phyloP scores from a whole-genome alignment of 108 stramenopile species.

The Cyclotella cryptica region DNA sequence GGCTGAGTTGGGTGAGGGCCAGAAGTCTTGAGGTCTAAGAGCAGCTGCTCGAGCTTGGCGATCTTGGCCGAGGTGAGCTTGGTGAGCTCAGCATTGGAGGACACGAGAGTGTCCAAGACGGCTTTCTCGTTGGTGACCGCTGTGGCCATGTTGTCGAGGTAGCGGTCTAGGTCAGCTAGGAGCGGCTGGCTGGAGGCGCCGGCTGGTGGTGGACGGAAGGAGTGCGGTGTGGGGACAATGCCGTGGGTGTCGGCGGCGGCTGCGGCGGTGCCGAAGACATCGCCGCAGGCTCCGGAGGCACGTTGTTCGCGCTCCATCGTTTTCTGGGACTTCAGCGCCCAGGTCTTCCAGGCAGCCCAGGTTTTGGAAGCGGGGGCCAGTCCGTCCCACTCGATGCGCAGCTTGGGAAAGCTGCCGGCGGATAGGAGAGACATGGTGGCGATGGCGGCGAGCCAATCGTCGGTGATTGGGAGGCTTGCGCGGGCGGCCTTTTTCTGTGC shows the following conservation, averaged over 20 bases:
- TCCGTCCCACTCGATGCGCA: background rate
- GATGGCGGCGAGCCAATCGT: conserved; percentile 15
- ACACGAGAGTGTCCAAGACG: too few relatives aligned
- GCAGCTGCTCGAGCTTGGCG: too few relatives aligned
- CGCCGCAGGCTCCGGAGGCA: background rate
- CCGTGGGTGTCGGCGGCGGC: background rate
- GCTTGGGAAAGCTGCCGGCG: conserved; percentile 6
- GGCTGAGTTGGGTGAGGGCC: too few relatives aligned
- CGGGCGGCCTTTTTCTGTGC: conserved; percentile 13
- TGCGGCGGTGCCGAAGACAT: background rate
- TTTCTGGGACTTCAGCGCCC: background rate
- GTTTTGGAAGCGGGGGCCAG: background rate
- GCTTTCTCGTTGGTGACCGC: too few relatives aligned
- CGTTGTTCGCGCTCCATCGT: conserved; percentile 4
- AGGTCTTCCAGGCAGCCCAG: background rate
- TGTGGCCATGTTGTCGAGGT: too few relatives aligned
- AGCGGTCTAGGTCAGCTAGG: too few relatives aligned
- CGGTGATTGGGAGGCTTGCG: conserved; percentile 14
- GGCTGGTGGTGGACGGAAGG: background rate
- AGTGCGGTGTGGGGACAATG: too few relatives aligned
- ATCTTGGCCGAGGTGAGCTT: too few relatives aligned
- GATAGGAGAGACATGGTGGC: conserved; percentile 9
- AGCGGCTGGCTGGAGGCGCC: too few relatives aligned
- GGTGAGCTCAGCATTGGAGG: too few relatives aligned
- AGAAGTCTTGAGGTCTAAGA: too few relatives aligned